phyloP scores from a whole-genome alignment of 2,329 filamentous ascomycete genomes.

The Beauveria asiatica region DNA sequence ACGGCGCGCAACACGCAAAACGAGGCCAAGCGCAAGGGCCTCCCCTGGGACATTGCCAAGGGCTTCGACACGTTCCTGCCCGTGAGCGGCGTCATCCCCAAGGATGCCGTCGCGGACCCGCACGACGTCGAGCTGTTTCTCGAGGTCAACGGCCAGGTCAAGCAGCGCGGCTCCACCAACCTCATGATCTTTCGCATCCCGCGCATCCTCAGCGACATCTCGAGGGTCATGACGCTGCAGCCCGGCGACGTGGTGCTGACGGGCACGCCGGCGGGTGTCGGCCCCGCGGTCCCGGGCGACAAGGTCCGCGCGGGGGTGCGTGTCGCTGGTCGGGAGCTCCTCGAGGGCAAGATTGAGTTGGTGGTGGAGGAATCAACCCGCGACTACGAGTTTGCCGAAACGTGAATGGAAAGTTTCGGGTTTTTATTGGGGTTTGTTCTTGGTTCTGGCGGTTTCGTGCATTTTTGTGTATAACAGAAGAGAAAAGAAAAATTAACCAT shows the following conservation, averaged over 20 bases:
- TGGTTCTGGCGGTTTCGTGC: background rate
- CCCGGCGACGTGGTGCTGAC: constrained; percentile 89
- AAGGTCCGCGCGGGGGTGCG: constrained; percentile 76
- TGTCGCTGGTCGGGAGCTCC: constrained; percentile 71
- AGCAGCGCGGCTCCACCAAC: constrained; percentile 81
- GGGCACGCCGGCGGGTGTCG: constrained; percentile 95
- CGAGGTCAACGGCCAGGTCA: constrained; percentile 68
- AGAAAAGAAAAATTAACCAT: too few relatives aligned
- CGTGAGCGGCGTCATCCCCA: constrained; percentile 71
- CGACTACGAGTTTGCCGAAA: constrained; percentile 69
- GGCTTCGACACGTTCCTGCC: constrained; percentile 97
- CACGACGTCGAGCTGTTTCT: constrained; percentile 84
- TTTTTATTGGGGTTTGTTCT: background rate
- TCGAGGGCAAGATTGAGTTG: constrained; percentile 79
- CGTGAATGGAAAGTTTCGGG: constrained; percentile 31
- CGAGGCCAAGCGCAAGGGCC: constrained; percentile 92
- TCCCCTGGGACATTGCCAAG: constrained; percentile 94
- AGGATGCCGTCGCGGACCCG: constrained; percentile 72
- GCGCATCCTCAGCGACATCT: constrained; percentile 80
- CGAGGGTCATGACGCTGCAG: constrained; percentile 87
- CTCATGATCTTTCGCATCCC: constrained; percentile 93
- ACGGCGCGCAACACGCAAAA: constrained; percentile 92
- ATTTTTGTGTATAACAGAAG: background rate
- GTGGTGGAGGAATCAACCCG: constrained; percentile 70
- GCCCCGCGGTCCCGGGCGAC: constrained; percentile 75